Evolutionary conservation across 352 stramenopile species (phyloP), one percentile per base, ranked within the genome.

Genomic region (Pythium volutum): DNA sequence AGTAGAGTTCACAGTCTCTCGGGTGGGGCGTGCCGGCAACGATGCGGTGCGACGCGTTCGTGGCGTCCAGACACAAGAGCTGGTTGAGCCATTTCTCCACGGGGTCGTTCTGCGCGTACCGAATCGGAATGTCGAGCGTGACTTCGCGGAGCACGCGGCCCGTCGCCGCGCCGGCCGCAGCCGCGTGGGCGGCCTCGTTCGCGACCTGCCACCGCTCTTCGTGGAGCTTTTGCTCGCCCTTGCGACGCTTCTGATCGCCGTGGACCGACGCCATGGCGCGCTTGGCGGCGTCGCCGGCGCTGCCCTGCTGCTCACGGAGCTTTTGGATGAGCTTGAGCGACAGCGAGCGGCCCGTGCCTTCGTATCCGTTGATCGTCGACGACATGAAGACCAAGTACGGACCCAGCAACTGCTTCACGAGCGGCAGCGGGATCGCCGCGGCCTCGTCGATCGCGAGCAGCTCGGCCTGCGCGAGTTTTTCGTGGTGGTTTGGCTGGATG

Each of bases 301-400:
- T 79, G 31, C 88, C 88, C 65, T 98, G 97, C 58, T 95, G 77
- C 59, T 99, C 90, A 16, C 97, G 85, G 27, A 99, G 81, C 74
- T 99, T 97, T 54, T 99, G 97, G 62, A 99, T 92, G 14, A 99
- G 84, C 80, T 99, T 99, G 29, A 99, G 83, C 60, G 96, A 99
- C 18, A 99, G 77, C 53, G 97, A 98, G 47, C 98, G 76, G 23
- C 98, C 98, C 5, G 98, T 99, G 46, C 98, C 98, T 89, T 99
- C 98, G 73, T 99, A 99, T 34, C 98, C 98, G 75, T 99, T 99
- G 46, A 99, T 95, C 4, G 98, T 99, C 27, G 96, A 99, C 65
- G 95, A 98, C 73, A 99, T 88, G 69, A 99, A 99, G 12, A 98
- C 97, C 10, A 99, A 75, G 74, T 98, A 98, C 34, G 92, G 87